phyloP scores from a whole-genome alignment of 768 basidiomycete genomes.

The Pulveroboletus sp. region DNA sequence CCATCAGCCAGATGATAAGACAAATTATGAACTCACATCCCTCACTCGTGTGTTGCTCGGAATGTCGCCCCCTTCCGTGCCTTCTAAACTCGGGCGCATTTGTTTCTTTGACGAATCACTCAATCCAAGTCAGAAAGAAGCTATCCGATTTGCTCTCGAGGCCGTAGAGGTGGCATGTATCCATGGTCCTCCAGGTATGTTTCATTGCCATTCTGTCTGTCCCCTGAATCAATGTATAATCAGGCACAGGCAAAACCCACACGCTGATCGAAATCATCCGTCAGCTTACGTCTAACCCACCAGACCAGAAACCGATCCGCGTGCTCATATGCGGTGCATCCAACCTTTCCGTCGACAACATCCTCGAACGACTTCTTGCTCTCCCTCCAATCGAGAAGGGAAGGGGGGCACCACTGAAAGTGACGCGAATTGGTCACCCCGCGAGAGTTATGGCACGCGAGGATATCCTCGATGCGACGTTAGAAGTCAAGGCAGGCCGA shows the following conservation, averaged over 20 bases:
- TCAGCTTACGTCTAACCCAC: conserved; percentile 57
- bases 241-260: conserved; percentile 92
- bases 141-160: conserved; percentile 77
- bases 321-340: conserved; percentile 90
- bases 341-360: conserved; percentile 94
- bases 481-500: conserved; percentile 67
- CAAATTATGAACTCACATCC: conserved; percentile 39
- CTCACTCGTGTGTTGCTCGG: conserved; percentile 72
- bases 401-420: conserved; percentile 42
- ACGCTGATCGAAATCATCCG: conserved; percentile 92
- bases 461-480: conserved; percentile 59
- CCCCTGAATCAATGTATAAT: neutral
- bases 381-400: conserved; percentile 49
- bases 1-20: conserved; percentile 37
- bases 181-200: conserved; percentile 89
- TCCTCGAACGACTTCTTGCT: conserved; percentile 77
- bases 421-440: conserved; percentile 93
- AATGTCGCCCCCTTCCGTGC: conserved; percentile 44
- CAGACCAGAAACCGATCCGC: conserved; percentile 44
- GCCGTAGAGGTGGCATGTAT: conserved; percentile 85
- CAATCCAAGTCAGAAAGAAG: conserved; percentile 81
- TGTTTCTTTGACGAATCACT: conserved; percentile 70
- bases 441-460: conserved; percentile 81
- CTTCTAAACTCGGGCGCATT: conserved; percentile 36
- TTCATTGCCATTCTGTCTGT: neutral